A percentile compares a stretch with the other conserved stretches of the same genome.
phyloP scores from a whole-genome alignment of 2,329 filamentous ascomycete species.

The Tolypocladium guangdongense region DNA sequence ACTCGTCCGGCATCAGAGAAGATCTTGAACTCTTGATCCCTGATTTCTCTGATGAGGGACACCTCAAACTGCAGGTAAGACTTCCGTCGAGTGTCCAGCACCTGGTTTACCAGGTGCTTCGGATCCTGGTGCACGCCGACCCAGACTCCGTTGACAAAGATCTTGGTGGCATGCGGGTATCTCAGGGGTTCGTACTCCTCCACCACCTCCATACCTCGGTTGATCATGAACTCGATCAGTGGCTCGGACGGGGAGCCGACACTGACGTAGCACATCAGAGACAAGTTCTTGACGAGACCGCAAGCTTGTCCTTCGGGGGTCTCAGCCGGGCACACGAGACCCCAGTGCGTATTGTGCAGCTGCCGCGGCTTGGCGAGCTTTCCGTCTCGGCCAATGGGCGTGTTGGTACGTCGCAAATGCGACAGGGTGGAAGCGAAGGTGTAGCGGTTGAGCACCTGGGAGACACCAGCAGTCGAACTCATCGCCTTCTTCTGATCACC shows the following conservation, averaged over 20 bases:
- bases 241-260: slow-evolving; percentile 86
- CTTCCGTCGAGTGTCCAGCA: slow-evolving; percentile 66
- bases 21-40: slow-evolving; percentile 96
- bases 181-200: slow-evolving; percentile 85
- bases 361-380: slow-evolving; percentile 97
- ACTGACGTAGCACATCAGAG: slow-evolving; percentile 96
- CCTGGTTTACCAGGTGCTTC: slow-evolving; percentile 68
- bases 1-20: slow-evolving; percentile 96
- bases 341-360: slow-evolving; percentile 98
- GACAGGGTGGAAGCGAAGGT: slow-evolving; percentile 95
- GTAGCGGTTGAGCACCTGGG: slow-evolving; percentile 94
- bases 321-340: slow-evolving; percentile 90
- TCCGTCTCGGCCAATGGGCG: slow-evolving; percentile 91
- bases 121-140: slow-evolving; percentile 90
- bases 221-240: slow-evolving; percentile 90
- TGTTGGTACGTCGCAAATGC: slow-evolving; percentile 94
- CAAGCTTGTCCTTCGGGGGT: slow-evolving; percentile 98
- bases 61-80: slow-evolving; percentile 85
- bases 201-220: slow-evolving; percentile 88
- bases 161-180: slow-evolving; percentile 88
- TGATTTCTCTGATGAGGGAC: slow-evolving; percentile 88
- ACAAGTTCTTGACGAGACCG: slow-evolving; percentile 94
- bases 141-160: slow-evolving; percentile 98
- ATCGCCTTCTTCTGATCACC: slow-evolving; percentile 98
- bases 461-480: slow-evolving; percentile 90